Conservation (phyloP, 2,329 filamentous ascomycete species). For the Aspergillus pseudotamarii region DNA sequence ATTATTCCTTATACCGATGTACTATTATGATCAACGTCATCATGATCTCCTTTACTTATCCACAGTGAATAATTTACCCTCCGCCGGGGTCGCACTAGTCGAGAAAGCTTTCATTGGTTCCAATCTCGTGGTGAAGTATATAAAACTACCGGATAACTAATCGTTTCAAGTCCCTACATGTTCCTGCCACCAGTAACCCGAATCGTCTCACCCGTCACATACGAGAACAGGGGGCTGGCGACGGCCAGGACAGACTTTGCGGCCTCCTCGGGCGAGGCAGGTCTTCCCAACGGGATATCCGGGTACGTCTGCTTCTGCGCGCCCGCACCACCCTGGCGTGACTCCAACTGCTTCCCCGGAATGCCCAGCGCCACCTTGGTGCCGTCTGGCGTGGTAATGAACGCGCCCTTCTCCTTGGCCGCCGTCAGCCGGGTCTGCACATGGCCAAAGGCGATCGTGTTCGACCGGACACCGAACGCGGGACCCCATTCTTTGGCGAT, state of each 20-base stretch:
- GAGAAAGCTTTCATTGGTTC: background rate
- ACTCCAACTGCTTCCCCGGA: constrained; percentile 59
- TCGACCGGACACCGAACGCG: constrained; percentile 76
- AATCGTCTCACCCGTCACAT: constrained; percentile 85
- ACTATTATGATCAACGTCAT: background rate
- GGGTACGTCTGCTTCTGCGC: constrained; percentile 49
- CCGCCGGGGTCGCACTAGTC: background rate
- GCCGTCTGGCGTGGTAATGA: constrained; percentile 74
- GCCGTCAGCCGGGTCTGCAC: constrained; percentile 80
- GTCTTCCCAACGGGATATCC: constrained; percentile 78
- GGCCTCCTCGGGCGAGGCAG: constrained; percentile 78
- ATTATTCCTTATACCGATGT: background rate
- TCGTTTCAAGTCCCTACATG: constrained; percentile 47
- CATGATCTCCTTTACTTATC: background rate
- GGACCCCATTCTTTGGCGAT: constrained; percentile 93
- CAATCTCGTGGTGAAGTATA: background rate
- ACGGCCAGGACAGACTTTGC: constrained; percentile 76
- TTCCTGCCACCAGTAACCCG: constrained; percentile 78
- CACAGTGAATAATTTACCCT: background rate
- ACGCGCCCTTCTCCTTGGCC: constrained; percentile 81
- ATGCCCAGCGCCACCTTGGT: constrained; percentile 76
- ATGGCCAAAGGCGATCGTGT: constrained; percentile 82
- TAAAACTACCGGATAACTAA: background rate
- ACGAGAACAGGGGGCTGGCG: constrained; percentile 78
- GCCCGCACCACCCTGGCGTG: constrained; percentile 31